Conservation (phyloP, 176 grass and related monocot genomes). For the Oryza officinalis region DNA sequence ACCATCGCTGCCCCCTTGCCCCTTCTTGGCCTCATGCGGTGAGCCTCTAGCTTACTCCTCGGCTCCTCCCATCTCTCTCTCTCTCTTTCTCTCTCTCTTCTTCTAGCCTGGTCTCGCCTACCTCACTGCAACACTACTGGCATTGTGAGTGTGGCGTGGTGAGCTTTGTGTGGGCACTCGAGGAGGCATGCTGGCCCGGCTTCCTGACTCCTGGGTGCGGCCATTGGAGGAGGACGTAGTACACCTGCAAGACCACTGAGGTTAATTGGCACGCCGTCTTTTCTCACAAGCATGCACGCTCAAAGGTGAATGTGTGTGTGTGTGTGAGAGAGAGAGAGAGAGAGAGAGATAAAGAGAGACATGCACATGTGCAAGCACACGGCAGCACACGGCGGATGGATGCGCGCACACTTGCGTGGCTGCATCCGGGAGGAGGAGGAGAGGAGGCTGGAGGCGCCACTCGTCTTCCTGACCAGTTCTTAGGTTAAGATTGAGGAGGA, state of each 20-base stretch:
- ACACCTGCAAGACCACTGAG: conserved; percentile 54
- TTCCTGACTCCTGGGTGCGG: conserved; percentile 20
- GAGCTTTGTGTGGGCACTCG: conserved; percentile 40
- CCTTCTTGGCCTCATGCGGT: conserved; percentile 44
- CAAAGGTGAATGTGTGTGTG: too few relatives aligned
- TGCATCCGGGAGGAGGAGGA: conserved; percentile 26
- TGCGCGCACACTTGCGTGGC: conserved; percentile 43
- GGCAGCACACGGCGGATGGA: neutral
- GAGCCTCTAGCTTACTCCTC: conserved; percentile 30
- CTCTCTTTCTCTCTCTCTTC: neutral
- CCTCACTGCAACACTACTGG: neutral
- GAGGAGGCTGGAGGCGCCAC: conserved; percentile 1
- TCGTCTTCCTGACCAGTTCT: conserved; percentile 29
- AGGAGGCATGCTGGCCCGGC: conserved; percentile 57
- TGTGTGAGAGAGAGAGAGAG: too few relatives aligned
- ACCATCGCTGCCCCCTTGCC: conserved; percentile 32
- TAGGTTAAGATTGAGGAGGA: neutral
- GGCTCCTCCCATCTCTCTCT: conserved; percentile 25
- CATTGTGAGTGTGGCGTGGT: neutral
- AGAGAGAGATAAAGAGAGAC: conserved; percentile 6
- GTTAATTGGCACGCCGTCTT: conserved; percentile 28
- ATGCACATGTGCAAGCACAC: conserved; percentile 39
- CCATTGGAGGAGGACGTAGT: conserved; percentile 47
- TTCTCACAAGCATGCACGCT: conserved; percentile 4
- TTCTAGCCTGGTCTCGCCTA: conserved; percentile 14